These are phyloP conservation scores for Nannochloropsis salina DNA, from an alignment of 108 stramenopile genomes.

Conservation along the genomic window DNA sequence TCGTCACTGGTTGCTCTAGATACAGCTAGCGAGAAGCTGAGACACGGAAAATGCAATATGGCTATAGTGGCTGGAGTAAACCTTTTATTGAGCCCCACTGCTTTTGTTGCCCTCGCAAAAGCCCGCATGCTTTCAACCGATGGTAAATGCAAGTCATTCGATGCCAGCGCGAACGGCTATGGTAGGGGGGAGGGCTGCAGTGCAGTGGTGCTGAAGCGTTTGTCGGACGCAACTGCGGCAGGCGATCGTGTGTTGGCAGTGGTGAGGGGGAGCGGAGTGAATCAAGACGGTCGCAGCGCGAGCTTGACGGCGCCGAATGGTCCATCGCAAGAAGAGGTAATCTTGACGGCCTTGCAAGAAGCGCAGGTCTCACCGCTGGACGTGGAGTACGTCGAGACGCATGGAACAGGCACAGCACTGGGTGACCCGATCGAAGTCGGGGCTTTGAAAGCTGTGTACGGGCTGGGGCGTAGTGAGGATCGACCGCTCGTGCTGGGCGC, in stretches of 20 bases:
- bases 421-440: constrained; percentile 56
- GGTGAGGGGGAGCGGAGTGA: constrained; percentile 35
- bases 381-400: constrained; percentile 52
- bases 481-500: constrained; percentile 51
- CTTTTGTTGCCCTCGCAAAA: constrained; percentile 48
- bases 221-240: constrained; percentile 14
- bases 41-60: constrained; percentile 24
- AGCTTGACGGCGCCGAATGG: constrained; percentile 56
- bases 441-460: constrained; percentile 50
- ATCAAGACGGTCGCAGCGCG: constrained; percentile 55
- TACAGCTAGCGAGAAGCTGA: constrained; percentile 35
- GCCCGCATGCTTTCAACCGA: constrained; percentile 47
- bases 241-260: neutral
- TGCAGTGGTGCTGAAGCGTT: constrained; percentile 32
- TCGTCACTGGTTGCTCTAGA: constrained; percentile 55
- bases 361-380: constrained; percentile 31
- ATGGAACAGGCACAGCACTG: constrained; percentile 57
- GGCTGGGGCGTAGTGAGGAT: constrained; percentile 23
- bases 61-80: constrained; percentile 51
- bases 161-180: constrained; percentile 38
- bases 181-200: constrained; percentile 43
- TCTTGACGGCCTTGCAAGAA: constrained; percentile 36
- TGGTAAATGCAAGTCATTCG: constrained; percentile 47
- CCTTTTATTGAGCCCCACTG: constrained; percentile 43
- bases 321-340: constrained; percentile 37